Conservation (phyloP, 176 grass and related monocot species). For the Triticum monococcum region DNA sequence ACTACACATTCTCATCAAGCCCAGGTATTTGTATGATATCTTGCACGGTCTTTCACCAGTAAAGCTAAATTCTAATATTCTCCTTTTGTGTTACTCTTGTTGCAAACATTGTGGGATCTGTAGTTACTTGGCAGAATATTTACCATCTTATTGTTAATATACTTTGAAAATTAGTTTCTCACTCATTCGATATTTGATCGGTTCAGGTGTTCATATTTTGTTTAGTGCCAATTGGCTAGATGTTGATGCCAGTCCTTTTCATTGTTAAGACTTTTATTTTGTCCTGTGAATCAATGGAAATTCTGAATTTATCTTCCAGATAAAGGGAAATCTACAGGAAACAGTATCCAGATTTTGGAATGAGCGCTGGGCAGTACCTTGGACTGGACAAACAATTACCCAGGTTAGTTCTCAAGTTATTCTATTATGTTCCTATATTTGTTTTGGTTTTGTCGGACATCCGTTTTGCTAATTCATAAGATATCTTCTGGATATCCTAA, state of each 20-base stretch:
- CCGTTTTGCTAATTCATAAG: neutral
- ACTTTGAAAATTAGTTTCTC: neutral
- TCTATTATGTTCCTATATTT: neutral
- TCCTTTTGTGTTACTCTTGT: no score
- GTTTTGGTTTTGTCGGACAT: neutral
- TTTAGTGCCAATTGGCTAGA: slow-evolving; percentile 7
- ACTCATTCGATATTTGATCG: neutral
- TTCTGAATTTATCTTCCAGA: slow-evolving; percentile 29
- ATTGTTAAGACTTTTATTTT: neutral
- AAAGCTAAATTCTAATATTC: no score
- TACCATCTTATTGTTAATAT: neutral
- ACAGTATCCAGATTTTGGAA: slow-evolving; percentile 44
- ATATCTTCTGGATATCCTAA: neutral
- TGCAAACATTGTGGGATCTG: neutral
- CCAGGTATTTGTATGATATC: no score
- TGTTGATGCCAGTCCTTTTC: neutral
- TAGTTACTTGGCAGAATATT: neutral
- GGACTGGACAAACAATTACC: slow-evolving; percentile 78
- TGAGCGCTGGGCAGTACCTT: slow-evolving; percentile 63
- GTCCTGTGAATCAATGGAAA: neutral
- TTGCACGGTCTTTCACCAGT: no score
- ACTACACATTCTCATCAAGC: no score
- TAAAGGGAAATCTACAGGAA: slow-evolving; percentile 40
- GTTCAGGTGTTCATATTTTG: neutral
- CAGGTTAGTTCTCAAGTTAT: slow-evolving; percentile 52